Percentiles rank a stretch among this genome's conserved stretches.
Evolutionary conservation across 2,329 filamentous ascomycete genomes (phyloP).

Genomic region (Annulohypoxylon truncatum): DNA sequence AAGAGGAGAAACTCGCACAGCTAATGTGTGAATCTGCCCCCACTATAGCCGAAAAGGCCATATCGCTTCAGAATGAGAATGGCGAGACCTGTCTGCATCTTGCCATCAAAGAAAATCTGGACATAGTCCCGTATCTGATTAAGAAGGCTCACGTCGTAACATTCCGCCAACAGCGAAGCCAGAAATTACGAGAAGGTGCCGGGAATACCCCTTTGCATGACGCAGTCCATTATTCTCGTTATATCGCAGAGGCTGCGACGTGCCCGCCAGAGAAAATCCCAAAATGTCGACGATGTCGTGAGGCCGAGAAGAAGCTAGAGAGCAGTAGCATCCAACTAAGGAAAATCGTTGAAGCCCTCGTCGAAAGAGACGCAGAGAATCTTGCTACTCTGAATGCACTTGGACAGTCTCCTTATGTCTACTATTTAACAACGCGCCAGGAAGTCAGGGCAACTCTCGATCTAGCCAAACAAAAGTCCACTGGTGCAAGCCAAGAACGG

Average conservation of each 20-base stretch:
- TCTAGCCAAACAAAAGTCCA: not conserved
- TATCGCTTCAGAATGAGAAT: slow-evolving; percentile 26
- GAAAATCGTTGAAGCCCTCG: slow-evolving; percentile 20
- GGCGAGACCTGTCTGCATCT: slow-evolving; percentile 27
- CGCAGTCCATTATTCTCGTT: slow-evolving; percentile 24
- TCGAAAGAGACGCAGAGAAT: slow-evolving; percentile 22
- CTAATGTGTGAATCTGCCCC: slow-evolving; percentile 25
- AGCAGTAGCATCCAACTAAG: not conserved
- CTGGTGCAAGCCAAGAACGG: not conserved
- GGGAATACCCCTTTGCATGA: slow-evolving; percentile 24
- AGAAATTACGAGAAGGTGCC: slow-evolving; percentile 14
- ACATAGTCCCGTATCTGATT: slow-evolving; percentile 17
- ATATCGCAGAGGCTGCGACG: slow-evolving; percentile 15
- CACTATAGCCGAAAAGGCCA: slow-evolving; percentile 20
- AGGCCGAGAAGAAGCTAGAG: slow-evolving; percentile 22
- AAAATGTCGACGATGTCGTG: slow-evolving; percentile 24
- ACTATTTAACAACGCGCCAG: slow-evolving; percentile 19
- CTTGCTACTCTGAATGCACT: slow-evolving; percentile 23
- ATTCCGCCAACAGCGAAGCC: slow-evolving; percentile 24
- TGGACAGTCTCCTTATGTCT: slow-evolving; percentile 22
- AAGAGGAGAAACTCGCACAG: slow-evolving; percentile 18
- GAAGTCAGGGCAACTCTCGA: slow-evolving; percentile 9
- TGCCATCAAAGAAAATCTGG: slow-evolving; percentile 24
- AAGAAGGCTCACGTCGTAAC: slow-evolving; percentile 9
- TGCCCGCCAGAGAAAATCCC: slow-evolving; percentile 17